Evolutionary conservation across 1,284 basidiomycete genomes (phyloP), one percentile per base, ranked within the genome.

Genomic region (Cutaneotrichosporon curvatum): DNA sequence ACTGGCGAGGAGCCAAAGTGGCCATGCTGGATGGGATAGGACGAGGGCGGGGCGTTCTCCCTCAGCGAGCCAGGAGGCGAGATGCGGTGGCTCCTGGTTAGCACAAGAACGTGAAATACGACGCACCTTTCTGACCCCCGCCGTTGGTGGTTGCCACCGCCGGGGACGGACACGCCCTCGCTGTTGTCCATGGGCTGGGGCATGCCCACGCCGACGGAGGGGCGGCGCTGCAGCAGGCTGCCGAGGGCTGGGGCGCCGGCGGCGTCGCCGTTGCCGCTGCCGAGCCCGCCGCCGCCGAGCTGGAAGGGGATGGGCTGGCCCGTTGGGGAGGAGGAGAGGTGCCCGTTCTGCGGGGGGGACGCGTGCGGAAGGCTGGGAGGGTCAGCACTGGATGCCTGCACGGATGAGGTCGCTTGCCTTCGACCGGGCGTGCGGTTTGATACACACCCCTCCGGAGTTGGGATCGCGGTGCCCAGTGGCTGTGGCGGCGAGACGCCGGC

Each of bases 361-460:
- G 66, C 69, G 58, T 72, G 70, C 3, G 66, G 70, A 31, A 72
- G 59, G 28, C 69, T 70, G 55, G 10, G 18, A n/a, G 32, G 16
- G 15, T 12, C 21, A 42, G 14, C 40, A 18, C n/a, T n/a, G n/a
- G n/a, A 30, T 15, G 21, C 7, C 22, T 12, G 18, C 23, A 9
- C 14, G 25, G 36, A n/a, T n/a, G n/a, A n/a, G n/a, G n/a, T n/a
- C n/a, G n/a, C n/a, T n/a, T n/a, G n/a, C n/a, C n/a, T n/a, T n/a
- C n/a, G n/a, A n/a, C n/a, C n/a, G n/a, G n/a, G n/a, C n/a, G n/a
- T n/a, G n/a, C n/a, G n/a, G n/a, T n/a, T n/a, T n/a, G n/a, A 20
- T n/a, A 75, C 85, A 54, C 65, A 90, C 88, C 87, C 88, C 75
- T 95, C 87, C 23, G 91, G 90, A 70, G 87, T 92, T 20, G 91